These are phyloP conservation scores for Santalum album DNA, from an alignment of 164 flowering plant species.

Conservation along the genomic window DNA sequence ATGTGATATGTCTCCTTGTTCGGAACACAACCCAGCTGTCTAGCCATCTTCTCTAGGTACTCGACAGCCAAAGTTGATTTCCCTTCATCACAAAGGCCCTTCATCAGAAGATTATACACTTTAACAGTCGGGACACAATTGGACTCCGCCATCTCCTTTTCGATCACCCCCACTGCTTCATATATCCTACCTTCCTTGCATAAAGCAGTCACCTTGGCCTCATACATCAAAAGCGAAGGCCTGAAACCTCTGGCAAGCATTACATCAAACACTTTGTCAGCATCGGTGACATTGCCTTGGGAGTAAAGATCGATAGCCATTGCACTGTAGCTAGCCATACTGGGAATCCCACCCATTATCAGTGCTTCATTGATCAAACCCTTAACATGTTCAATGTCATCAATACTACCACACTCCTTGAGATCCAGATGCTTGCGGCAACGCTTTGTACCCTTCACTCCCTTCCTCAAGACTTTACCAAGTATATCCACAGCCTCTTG, in stretches of 20 bases:
- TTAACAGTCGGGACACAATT: slow-evolving; percentile 40
- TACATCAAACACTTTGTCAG: slow-evolving; percentile 37
- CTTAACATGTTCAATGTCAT: slow-evolving; percentile 31
- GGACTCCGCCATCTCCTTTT: slow-evolving; percentile 39
- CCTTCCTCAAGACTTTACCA: slow-evolving; percentile 59
- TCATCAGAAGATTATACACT: slow-evolving; percentile 39
- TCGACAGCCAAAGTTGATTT: slow-evolving; percentile 29
- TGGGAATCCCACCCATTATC: slow-evolving; percentile 45
- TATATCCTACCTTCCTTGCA: slow-evolving; percentile 27
- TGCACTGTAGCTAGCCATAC: slow-evolving; percentile 41
- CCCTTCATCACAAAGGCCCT: slow-evolving; percentile 46
- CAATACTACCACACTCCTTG: slow-evolving; percentile 11
- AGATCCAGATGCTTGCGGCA: slow-evolving; percentile 26
- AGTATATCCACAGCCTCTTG: slow-evolving; percentile 53
- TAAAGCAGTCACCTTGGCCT: slow-evolving; percentile 50
- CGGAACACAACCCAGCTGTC: slow-evolving; percentile 46
- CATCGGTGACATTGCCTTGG: slow-evolving; percentile 46
- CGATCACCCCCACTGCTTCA: slow-evolving; percentile 46
- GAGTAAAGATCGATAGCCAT: slow-evolving; percentile 48
- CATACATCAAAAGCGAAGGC: slow-evolving; percentile 32
- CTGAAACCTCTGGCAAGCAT: slow-evolving; percentile 44
- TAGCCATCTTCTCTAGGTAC: slow-evolving; percentile 55
- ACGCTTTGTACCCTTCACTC: slow-evolving; percentile 53
- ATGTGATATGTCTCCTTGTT: slow-evolving; percentile 40
- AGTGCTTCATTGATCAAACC: slow-evolving; percentile 42